Conservation (phyloP, 257 asterid genomes). For the Solanum pinnatisectum region DNA sequence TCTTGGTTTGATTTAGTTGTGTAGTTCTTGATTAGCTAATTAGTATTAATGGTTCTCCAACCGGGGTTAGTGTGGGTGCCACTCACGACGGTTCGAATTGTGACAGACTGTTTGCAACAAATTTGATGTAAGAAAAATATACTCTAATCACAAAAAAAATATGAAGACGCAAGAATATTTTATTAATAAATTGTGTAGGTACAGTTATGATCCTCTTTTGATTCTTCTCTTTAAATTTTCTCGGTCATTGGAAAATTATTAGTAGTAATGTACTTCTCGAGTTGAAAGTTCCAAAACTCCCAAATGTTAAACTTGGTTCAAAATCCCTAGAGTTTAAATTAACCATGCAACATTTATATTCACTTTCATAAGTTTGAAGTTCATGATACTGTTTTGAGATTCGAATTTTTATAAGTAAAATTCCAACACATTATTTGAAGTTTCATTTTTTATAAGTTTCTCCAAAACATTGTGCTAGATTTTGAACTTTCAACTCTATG, state of each 20-base stretch:
- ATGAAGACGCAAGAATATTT: neutral
- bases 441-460: too few relatives aligned
- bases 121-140: too few relatives aligned
- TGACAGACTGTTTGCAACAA: too few relatives aligned
- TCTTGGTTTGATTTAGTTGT: too few relatives aligned
- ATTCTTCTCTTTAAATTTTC: too few relatives aligned
- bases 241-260: neutral
- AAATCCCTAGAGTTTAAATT: neutral
- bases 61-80: too few relatives aligned
- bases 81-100: too few relatives aligned
- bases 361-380: neutral
- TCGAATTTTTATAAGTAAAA: too few relatives aligned
- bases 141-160: neutral
- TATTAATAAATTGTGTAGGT: too few relatives aligned
- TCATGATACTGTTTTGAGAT: too few relatives aligned
- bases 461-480: neutral
- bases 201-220: neutral
- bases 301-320: neutral
- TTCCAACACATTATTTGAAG: neutral
- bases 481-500: neutral
- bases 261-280: neutral
- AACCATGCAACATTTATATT: neutral
- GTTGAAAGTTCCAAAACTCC: neutral
- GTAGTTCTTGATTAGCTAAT: too few relatives aligned
- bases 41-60: too few relatives aligned